A percentile compares a stretch with the other conserved stretches of the same genome.
These are phyloP conservation scores for Cyclotella sp. DNA, from an alignment of 108 stramenopile species.

Conservation along the genomic window DNA sequence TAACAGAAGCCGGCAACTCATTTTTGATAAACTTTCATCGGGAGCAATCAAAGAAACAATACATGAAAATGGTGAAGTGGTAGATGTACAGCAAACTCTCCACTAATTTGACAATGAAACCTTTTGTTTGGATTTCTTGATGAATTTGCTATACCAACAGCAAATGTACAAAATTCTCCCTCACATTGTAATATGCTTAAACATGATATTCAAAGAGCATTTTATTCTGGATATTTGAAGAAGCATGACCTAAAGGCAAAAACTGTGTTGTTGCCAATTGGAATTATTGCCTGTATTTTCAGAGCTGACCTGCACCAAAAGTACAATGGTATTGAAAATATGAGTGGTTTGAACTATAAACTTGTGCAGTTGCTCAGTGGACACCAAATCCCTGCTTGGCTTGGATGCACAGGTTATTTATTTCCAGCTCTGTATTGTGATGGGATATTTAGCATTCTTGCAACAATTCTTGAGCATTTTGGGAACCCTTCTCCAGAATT, in stretches of 20 bases:
- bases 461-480: conserved; percentile 11
- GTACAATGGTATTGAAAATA: conserved; percentile 20
- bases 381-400: too few relatives aligned
- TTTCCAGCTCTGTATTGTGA: conserved; percentile 15
- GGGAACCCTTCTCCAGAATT: neutral
- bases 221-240: conserved; percentile 34
- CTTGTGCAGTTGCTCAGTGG: neutral
- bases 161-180: neutral
- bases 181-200: neutral
- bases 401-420: too few relatives aligned
- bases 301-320: conserved; percentile 29
- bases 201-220: conserved; percentile 39
- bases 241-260: conserved; percentile 26
- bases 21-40: conserved; percentile 9
- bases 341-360: conserved; percentile 30
- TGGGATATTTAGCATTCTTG: conserved; percentile 6
- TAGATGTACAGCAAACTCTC: neutral
- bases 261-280: conserved; percentile 15
- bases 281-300: conserved; percentile 32
- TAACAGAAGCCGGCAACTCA: conserved; percentile 10
- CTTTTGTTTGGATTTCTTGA: conserved; percentile 37
- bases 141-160: conserved; percentile 29
- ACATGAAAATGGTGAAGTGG: conserved; percentile 16
- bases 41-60: conserved; percentile 14
- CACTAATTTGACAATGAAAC: conserved; percentile 30